These are phyloP conservation scores for Penicillium steckii DNA, from an alignment of 495 filamentous ascomycete genomes.

Conservation along the genomic window DNA sequence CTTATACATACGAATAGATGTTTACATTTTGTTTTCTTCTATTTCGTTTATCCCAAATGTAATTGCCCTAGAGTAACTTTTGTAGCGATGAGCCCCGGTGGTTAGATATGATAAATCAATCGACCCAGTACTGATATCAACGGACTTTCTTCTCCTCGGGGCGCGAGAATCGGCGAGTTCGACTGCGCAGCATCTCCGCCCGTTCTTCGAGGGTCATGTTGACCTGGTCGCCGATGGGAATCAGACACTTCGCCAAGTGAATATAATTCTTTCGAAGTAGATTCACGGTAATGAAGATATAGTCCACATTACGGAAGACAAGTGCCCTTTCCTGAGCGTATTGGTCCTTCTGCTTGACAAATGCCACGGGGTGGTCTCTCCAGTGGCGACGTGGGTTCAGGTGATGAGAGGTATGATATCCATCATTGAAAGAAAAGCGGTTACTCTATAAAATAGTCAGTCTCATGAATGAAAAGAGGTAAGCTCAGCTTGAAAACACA, in stretches of 20 bases:
- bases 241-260: constrained; percentile 60
- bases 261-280: constrained; percentile 62
- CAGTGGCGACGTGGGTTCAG: constrained; percentile 72
- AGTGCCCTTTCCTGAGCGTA: constrained; percentile 61
- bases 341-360: constrained; percentile 59
- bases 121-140: constrained; percentile 13
- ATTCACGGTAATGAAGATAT: constrained; percentile 62
- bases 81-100: no score
- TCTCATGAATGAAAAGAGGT: neutral
- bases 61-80: no score
- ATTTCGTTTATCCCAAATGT: neutral
- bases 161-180: constrained; percentile 59
- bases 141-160: constrained; percentile 47
- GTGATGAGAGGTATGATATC: constrained; percentile 77
- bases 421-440: constrained; percentile 73
- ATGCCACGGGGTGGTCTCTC: constrained; percentile 67
- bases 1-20: no score
- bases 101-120: no score
- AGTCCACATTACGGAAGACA: constrained; percentile 71
- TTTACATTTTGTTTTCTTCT: no score
- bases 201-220: constrained; percentile 57
- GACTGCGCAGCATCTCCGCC: constrained; percentile 59
- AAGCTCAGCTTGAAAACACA: constrained; percentile 39
- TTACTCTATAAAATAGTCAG: constrained; percentile 52
- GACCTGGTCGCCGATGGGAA: constrained; percentile 69